These are phyloP conservation scores for Orbilia ellipsospora DNA, from an alignment of 2,329 filamentous ascomycete species.

Conservation along the genomic window DNA sequence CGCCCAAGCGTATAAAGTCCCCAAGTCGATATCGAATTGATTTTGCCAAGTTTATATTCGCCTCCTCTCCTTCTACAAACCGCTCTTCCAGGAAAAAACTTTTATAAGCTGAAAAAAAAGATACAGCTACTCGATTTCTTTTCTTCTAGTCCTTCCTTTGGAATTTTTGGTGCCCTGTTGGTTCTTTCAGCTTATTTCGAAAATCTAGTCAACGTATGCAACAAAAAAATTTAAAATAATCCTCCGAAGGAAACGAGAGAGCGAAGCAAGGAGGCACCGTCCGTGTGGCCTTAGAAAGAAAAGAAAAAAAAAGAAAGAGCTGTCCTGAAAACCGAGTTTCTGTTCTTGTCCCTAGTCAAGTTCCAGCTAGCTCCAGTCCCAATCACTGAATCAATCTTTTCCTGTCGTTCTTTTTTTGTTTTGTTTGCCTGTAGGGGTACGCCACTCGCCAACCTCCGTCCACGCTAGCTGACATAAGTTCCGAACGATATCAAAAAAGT, in stretches of 20 bases:
- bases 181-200: not conserved
- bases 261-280: not conserved
- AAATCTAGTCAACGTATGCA: not conserved
- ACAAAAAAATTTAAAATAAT: slow-evolving; percentile 4
- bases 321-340: slow-evolving; percentile 4
- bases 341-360: not conserved
- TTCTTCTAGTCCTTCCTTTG: not conserved
- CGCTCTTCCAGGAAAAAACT: slow-evolving; percentile 4
- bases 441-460: slow-evolving; percentile 53
- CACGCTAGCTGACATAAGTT: slow-evolving; percentile 54
- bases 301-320: not conserved
- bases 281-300: too few relatives aligned
- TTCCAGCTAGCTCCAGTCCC: not conserved
- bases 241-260: slow-evolving; percentile 10
- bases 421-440: slow-evolving; percentile 8
- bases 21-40: not conserved
- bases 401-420: slow-evolving; percentile 3
- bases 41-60: slow-evolving; percentile 4
- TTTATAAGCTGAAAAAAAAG: not conserved
- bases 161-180: not conserved
- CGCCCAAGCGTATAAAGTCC: not conserved
- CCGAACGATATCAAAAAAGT: slow-evolving; percentile 50
- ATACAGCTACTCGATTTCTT: not conserved
- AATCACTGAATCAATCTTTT: not conserved
- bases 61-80: slow-evolving; percentile 4